Conservation (phyloP, 2,329 filamentous ascomycete genomes). For the Bertia moriformis region DNA sequence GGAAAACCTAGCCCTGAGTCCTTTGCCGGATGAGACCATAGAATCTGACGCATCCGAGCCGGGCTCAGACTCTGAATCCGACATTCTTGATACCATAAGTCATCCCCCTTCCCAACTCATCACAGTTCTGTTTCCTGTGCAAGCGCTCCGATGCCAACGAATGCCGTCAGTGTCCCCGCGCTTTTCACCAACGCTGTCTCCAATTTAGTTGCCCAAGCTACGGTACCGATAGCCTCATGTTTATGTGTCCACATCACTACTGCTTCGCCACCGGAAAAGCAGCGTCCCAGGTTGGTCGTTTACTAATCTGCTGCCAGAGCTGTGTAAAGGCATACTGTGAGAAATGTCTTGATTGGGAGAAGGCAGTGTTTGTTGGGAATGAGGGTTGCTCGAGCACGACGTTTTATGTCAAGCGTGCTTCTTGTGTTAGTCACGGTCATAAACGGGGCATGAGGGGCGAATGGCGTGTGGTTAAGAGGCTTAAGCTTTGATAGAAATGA, state of each 20-base stretch:
- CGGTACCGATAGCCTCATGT: background rate
- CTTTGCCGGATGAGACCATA: background rate
- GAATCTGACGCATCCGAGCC: background rate
- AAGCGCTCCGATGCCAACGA: background rate
- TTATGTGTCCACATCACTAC: background rate
- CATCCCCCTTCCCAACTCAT: no score
- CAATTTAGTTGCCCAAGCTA: background rate
- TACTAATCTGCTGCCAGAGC: background rate
- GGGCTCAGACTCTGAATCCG: background rate
- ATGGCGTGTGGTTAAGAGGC: no score
- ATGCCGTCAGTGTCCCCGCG: background rate
- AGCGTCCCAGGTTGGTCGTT: background rate
- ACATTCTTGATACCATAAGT: constrained; percentile 1
- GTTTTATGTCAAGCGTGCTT: no score
- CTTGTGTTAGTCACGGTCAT: no score
- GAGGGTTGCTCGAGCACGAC: no score
- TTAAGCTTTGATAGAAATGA: no score
- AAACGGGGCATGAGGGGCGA: no score
- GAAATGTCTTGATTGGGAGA: background rate
- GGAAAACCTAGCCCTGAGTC: background rate
- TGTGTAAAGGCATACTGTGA: background rate
- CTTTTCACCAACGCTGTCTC: background rate
- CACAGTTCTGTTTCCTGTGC: background rate
- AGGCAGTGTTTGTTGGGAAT: background rate
- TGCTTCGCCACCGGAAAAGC: background rate